These are phyloP conservation scores for Diaporthe humulicola DNA, from an alignment of 2,329 filamentous ascomycete species.

Conservation along the genomic window DNA sequence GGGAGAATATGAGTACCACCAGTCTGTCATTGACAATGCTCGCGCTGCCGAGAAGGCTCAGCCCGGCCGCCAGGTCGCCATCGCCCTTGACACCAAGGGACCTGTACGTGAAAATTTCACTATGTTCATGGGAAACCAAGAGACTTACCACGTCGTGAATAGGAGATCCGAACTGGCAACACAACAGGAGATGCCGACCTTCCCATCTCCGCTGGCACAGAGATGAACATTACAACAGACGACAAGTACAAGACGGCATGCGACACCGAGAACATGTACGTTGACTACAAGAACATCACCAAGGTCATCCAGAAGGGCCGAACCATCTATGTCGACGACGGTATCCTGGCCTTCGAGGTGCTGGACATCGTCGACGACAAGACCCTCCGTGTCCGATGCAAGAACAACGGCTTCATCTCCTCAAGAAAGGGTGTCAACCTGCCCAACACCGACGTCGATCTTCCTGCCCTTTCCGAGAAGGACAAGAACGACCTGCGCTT, in stretches of 20 bases:
- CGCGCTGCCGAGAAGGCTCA: conserved; percentile 85
- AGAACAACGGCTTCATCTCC: conserved; percentile 99
- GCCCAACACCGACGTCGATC: conserved; percentile 97
- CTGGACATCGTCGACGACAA: conserved; percentile 88
- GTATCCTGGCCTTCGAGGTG: conserved; percentile 96
- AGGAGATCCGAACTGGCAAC: conserved; percentile 64
- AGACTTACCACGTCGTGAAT: conserved; percentile 22
- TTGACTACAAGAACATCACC: conserved; percentile 99
- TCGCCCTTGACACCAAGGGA: conserved; percentile 85
- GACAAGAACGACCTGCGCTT: conserved; percentile 95
- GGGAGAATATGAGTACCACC: conserved; percentile 92
- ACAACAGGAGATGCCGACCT: conserved; percentile 79
- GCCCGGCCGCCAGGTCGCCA: conserved; percentile 89
- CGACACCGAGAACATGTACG: conserved; percentile 96
- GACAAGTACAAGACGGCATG: conserved; percentile 88
- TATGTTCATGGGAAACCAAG: not conserved
- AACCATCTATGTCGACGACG: conserved; percentile 98
- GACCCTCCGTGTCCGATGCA: conserved; percentile 86
- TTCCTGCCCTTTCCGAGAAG: conserved; percentile 97
- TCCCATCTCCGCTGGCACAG: conserved; percentile 84
- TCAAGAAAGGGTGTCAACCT: conserved; percentile 99
- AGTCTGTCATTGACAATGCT: conserved; percentile 97
- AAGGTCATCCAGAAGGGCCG: conserved; percentile 94
- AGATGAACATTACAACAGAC: conserved; percentile 97
- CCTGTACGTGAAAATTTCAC: conserved; percentile 52